Base-by-base conservation (phyloP, 148 eudicot genomes). In the Silene conica region DNA sequence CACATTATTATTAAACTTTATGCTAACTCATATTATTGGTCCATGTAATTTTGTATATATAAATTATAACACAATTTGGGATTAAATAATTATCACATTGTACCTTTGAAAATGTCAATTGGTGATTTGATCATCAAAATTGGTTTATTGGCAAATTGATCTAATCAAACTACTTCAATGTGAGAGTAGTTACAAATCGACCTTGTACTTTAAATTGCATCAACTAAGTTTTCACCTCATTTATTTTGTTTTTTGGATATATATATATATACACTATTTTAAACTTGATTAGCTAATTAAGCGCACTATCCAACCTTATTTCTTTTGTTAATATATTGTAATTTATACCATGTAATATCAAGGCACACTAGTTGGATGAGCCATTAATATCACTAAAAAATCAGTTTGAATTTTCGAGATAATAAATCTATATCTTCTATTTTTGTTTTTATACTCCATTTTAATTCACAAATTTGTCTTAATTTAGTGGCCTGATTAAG, bases 121-220 rank as follows among this genome's bases (percentile, higher is more conserved):
- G 16, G 4, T 73, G 61, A 66, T 72, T 67, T 43, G 8, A 16
- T 70, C 22, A 62, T 65, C 52, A 64, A 63, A 46, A 69, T n/a
- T 13, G 12, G 10, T 64, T 64, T 31, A 15, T 64, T 66, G 6
- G 9, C 64, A 21, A 19, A 14, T n/a, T 55, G 69, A 31, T 65
- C 75, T 50, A 77, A 77, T 62, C 31, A 71, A 58, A 62, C 31
- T 73, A 25, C 41, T 54, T 67, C 62, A 4, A 25, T 59, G 81
- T 78, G 73, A 58, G n/a, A 18, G 73, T 68, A 11, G 73, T 61
- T 73, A 62, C 23, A 34, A 48, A 78, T n/a, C 28, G 70, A 34
- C 73, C 77, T 46, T 38, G 28, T 63, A 65, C 69, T 34, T 65
- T 77, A 63, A 69, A 34, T 77, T 71, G 46, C 63, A 74, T 59